phyloP scores from a whole-genome alignment of 176 grass and related monocot species.

The Coix lacrymajobi region DNA sequence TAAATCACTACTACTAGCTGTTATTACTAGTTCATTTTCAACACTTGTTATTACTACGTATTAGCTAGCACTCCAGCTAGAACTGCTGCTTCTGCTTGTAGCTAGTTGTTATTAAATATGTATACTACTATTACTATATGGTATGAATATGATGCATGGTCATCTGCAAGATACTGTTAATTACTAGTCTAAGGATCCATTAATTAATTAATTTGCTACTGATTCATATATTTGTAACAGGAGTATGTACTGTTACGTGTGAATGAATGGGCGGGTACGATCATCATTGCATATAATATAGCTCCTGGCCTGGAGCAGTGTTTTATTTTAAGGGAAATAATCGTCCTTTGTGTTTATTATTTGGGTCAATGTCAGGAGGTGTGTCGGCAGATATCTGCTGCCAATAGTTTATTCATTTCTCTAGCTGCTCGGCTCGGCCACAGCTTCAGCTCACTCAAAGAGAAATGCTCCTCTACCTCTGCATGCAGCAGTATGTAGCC shows the following conservation, averaged over 20 bases:
- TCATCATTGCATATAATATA: background rate
- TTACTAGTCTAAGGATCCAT: background rate
- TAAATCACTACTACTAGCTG: background rate
- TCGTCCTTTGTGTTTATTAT: background rate
- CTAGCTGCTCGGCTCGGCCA: background rate
- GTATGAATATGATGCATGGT: background rate
- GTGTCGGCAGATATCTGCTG: constrained; percentile 5
- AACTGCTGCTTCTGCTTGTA: background rate
- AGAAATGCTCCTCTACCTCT: background rate
- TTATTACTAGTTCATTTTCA: background rate
- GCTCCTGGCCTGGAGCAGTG: background rate
- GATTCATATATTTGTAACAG: background rate
- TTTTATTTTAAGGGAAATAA: background rate
- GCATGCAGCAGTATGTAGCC: too few relatives aligned
- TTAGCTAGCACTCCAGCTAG: background rate
- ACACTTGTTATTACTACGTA: background rate
- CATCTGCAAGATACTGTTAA: background rate
- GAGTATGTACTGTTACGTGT: background rate
- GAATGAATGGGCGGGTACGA: background rate
- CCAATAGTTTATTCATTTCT: background rate
- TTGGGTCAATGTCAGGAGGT: constrained; percentile 2
- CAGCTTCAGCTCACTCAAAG: background rate
- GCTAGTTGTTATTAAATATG: background rate
- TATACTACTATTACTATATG: background rate
- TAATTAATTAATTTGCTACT: background rate